Conservation (phyloP, 2,329 filamentous ascomycete species). For the Sarocladium kiliense region DNA sequence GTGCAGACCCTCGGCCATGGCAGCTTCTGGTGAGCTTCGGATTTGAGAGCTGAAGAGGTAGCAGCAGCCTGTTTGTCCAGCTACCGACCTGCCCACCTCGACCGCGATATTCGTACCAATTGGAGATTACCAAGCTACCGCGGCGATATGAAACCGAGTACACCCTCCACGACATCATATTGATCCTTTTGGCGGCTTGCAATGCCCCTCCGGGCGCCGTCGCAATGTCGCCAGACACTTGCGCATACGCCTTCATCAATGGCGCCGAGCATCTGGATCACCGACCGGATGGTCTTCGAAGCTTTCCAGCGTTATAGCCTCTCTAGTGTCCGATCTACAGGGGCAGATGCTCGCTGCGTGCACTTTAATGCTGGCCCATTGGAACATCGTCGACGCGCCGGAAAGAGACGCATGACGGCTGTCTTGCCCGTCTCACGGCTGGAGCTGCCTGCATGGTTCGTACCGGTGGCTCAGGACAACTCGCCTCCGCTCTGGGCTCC, state of each 20-base stretch:
- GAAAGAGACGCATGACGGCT: conserved; percentile 49
- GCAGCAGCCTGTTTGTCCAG: too few relatives aligned
- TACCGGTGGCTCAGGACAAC: neutral
- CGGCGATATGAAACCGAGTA: neutral
- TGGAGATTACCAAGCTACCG: neutral
- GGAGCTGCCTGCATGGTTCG: conserved; percentile 36
- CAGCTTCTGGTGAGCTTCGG: neutral
- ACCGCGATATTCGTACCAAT: neutral
- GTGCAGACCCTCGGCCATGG: neutral
- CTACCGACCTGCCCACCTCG: neutral
- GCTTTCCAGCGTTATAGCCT: conserved; percentile 24
- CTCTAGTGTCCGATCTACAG: conserved; percentile 14
- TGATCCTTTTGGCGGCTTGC: too few relatives aligned
- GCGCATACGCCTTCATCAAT: conserved; percentile 14
- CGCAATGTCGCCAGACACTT: conserved; percentile 20
- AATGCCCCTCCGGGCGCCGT: conserved; percentile 26
- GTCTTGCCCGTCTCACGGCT: conserved; percentile 34
- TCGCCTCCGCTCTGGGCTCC: conserved; percentile 42
- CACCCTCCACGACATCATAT: neutral
- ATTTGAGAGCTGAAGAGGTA: neutral
- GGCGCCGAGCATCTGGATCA: conserved; percentile 24
- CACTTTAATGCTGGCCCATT: conserved; percentile 48
- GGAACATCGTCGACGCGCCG: conserved; percentile 47
- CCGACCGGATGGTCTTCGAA: conserved; percentile 25
- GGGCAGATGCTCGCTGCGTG: conserved; percentile 21